phyloP scores from a whole-genome alignment of 1,284 basidiomycete species.

The Melanopsichium pennsylvanicum region DNA sequence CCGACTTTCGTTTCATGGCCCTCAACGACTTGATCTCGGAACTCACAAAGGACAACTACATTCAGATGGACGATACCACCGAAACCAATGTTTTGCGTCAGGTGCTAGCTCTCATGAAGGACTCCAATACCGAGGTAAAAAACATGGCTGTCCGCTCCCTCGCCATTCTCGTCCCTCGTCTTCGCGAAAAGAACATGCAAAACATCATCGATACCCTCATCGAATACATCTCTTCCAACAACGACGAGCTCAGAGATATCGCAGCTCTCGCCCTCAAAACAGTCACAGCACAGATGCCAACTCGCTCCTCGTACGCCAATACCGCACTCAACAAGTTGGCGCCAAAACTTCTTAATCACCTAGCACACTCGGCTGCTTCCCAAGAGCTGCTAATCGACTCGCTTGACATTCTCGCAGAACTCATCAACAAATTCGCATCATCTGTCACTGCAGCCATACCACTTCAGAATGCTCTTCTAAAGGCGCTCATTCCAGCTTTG shows the following conservation, averaged over 20 bases:
- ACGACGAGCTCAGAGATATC: slow-evolving; percentile 90
- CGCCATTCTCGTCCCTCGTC: slow-evolving; percentile 84
- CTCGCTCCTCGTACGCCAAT: slow-evolving; percentile 78
- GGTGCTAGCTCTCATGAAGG: slow-evolving; percentile 84
- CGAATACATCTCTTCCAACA: slow-evolving; percentile 80
- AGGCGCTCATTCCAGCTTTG: slow-evolving; percentile 71
- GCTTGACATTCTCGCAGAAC: slow-evolving; percentile 86
- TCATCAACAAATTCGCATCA: slow-evolving; percentile 74
- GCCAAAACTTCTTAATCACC: slow-evolving; percentile 80
- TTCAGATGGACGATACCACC: slow-evolving; percentile 44
- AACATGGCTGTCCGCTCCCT: slow-evolving; percentile 82
- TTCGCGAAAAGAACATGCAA: slow-evolving; percentile 82
- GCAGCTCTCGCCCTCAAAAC: slow-evolving; percentile 91
- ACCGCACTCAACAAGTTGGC: slow-evolving; percentile 84
- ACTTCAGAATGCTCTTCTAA: slow-evolving; percentile 72
- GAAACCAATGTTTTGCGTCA: slow-evolving; percentile 82
- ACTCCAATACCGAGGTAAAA: slow-evolving; percentile 97
- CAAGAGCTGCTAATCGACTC: slow-evolving; percentile 87
- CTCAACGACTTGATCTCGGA: slow-evolving; percentile 59
- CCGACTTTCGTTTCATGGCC: slow-evolving; percentile 64
- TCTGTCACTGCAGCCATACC: slow-evolving; percentile 66
- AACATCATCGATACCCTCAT: slow-evolving; percentile 85
- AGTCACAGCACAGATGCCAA: slow-evolving; percentile 86
- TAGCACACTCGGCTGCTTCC: slow-evolving; percentile 68
- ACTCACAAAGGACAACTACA: slow-evolving; percentile 43